Evolutionary conservation across 140 eudicot species (phyloP), one percentile per base, ranked within the genome.

Genomic region (Anethum foeniculum): DNA sequence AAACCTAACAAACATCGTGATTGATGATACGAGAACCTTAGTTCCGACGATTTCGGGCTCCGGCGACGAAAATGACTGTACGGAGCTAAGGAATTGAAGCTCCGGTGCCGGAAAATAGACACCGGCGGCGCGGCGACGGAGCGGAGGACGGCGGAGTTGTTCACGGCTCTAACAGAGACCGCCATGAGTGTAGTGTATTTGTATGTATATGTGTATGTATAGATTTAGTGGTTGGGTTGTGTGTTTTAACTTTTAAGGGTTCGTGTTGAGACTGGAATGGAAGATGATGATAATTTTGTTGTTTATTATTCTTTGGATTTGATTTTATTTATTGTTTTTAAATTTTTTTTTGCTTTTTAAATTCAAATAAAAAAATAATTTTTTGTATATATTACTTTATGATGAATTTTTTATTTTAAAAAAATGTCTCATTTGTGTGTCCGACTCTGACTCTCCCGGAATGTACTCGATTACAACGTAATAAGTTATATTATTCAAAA

Each of bases 91-190:
- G 84, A 8, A 8, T 48, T 28, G 64, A 64, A 69, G 27, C 67
- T 87, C 39, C 60, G 80, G 67, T 72, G 76, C 10, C 94, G 85
- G 80, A 82, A 34, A 39, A 87, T 64, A 52, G 87, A 43, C 78
- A 86, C 36, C 25, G 91, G 92, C 41, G 89, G 87, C 10, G 91
- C 69, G 15, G 89, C 71, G 78, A 87, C 81, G 84, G 89, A 90
- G 74, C 93, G 92, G 85, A 93, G 30, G 64, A 90, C 76, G 62
- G 87, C 84, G 77, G 84, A 77, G 81, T 88, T 81, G 83, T 88
- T 88, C 52, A 86, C 83, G 23, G 94, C 85, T 65, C 98, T 95
- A 83, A 75, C 10, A 0, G 79, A 75, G 79, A 85, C 96, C 85
- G 88, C 96, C 98, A 90, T 91, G 74, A 15, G 23, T 11, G 73